Conservation (phyloP, 2,329 filamentous ascomycete genomes). For the Xylaria sp. region DNA sequence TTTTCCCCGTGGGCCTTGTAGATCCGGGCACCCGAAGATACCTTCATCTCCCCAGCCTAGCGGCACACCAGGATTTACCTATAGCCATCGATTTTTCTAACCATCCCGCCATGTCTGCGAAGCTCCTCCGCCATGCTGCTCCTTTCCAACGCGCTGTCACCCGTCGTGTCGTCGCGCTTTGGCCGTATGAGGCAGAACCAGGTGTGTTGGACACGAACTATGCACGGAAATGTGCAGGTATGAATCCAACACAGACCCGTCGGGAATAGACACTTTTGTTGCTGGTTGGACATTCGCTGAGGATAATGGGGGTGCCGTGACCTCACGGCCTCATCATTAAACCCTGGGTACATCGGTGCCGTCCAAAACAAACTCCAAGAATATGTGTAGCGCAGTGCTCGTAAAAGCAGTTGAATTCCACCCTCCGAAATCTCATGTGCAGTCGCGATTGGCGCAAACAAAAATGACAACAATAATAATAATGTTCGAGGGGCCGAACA, state of each 20-base stretch:
- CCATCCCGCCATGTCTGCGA: constrained; percentile 4
- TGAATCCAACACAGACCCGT: constrained; percentile 29
- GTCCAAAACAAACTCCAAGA: constrained; percentile 22
- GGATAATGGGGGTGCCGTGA: constrained; percentile 28
- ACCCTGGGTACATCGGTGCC: constrained; percentile 24
- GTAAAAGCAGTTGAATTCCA: constrained; percentile 19
- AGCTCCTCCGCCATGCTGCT: constrained; percentile 2
- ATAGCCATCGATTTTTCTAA: constrained; percentile 12
- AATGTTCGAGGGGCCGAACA: too few species aligned
- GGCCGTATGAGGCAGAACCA: constrained; percentile 17
- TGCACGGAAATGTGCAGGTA: constrained; percentile 24
- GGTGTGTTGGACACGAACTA: constrained; percentile 17
- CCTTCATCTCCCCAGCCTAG: constrained; percentile 12
- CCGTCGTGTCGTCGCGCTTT: constrained; percentile 14
- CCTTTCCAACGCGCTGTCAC: constrained; percentile 21
- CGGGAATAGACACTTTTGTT: constrained; percentile 22
- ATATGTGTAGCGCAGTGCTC: constrained; percentile 22
- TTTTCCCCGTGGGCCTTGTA: constrained; percentile 1
- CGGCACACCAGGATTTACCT: constrained; percentile 18
- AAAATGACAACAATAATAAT: neutral
- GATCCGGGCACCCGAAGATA: neutral
- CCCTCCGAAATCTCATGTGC: constrained; percentile 14
- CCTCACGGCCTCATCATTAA: constrained; percentile 26
- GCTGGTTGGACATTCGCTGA: constrained; percentile 21
- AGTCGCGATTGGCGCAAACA: constrained; percentile 2